These are phyloP conservation scores for Synchytrium microbalum DNA, from an alignment of 371 early-diverging fungal genomes.

Conservation along the genomic window DNA sequence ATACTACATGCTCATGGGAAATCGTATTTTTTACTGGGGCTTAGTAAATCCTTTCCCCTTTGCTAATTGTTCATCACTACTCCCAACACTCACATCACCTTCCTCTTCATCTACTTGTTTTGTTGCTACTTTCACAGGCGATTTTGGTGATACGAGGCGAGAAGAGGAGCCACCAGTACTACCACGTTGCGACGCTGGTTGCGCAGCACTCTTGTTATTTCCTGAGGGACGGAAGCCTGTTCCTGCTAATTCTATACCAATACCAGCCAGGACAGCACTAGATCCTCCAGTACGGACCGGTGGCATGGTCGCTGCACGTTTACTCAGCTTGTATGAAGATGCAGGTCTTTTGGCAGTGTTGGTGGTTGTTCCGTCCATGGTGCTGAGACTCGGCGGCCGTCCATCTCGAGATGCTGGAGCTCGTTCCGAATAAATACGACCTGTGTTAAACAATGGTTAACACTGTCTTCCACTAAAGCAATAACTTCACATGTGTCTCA, in stretches of 20 bases:
- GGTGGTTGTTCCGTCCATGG: too few relatives aligned
- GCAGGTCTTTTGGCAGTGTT: background rate
- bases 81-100: background rate
- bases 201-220: background rate
- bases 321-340: background rate
- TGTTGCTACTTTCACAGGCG: background rate
- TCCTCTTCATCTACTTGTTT: background rate
- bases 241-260: background rate
- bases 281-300: background rate
- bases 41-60: background rate
- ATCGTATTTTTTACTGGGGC: too few relatives aligned
- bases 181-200: background rate
- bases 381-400: background rate
- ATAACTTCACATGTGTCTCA: too few relatives aligned
- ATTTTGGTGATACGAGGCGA: background rate
- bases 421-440: background rate
- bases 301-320: background rate
- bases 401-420: background rate
- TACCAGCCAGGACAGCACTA: background rate
- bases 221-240: background rate
- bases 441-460: too few relatives aligned
- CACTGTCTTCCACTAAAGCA: too few relatives aligned
- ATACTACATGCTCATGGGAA: too few relatives aligned
- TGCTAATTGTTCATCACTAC: background rate
- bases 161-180: background rate